These are phyloP conservation scores for Populus alba DNA, from an alignment of 345 rosid species.

Conservation along the genomic window DNA sequence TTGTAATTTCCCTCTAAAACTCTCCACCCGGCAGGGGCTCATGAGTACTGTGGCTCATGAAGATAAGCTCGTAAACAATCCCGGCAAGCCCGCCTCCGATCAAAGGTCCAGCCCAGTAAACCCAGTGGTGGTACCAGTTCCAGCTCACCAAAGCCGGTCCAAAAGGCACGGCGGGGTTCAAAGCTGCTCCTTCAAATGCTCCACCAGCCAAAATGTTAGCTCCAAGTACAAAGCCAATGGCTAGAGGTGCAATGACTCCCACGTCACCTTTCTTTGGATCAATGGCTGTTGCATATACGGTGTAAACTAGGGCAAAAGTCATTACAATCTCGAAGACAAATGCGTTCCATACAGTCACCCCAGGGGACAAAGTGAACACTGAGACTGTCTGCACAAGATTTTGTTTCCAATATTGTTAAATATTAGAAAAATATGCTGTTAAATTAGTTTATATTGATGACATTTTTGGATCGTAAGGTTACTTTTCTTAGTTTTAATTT, in stretches of 20 bases:
- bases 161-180: conserved; percentile 93
- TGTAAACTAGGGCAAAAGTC: conserved; percentile 88
- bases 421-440: no score
- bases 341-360: conserved; percentile 71
- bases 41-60: conserved; percentile 48
- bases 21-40: conserved; percentile 44
- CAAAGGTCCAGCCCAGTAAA: conserved; percentile 91
- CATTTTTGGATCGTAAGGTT: no score
- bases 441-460: no score
- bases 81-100: conserved; percentile 87
- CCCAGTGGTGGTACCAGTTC: conserved; percentile 86
- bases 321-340: conserved; percentile 86
- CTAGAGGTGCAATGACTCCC: conserved; percentile 72
- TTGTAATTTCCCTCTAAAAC: background rate
- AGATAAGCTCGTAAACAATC: conserved; percentile 61
- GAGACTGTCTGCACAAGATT: conserved; percentile 45
- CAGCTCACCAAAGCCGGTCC: conserved; percentile 94
- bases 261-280: conserved; percentile 78
- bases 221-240: conserved; percentile 85
- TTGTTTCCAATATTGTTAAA: background rate
- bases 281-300: conserved; percentile 84
- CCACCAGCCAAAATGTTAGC: conserved; percentile 94
- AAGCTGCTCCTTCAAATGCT: conserved; percentile 80
- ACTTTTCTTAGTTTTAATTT: no score
- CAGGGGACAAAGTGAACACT: conserved; percentile 64